Evolutionary conservation across 106 monocot genomes (phyloP).

Genomic region (Dioscorea dumetorum): DNA sequence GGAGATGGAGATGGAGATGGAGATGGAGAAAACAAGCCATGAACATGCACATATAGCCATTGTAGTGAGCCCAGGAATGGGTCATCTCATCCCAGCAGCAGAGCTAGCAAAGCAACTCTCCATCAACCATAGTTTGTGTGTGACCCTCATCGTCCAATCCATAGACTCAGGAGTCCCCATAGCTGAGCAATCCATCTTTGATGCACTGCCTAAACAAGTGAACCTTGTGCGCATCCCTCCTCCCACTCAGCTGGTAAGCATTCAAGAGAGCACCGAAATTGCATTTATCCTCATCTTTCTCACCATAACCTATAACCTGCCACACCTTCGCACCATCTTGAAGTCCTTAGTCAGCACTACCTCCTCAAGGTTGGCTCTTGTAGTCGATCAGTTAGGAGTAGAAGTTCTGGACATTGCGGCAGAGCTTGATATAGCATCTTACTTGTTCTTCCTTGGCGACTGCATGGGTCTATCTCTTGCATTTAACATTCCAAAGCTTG

Average conservation of each 20-base stretch:
- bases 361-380: conserved; percentile 7
- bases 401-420: conserved; percentile 16
- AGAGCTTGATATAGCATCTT: conserved; percentile 7
- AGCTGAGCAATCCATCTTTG: neutral
- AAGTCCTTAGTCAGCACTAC: neutral
- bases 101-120: conserved; percentile 15
- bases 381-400: conserved; percentile 12
- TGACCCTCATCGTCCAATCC: conserved; percentile 9
- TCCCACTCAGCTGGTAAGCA: neutral
- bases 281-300: conserved; percentile 2
- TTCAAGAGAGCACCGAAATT: neutral
- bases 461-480: neutral
- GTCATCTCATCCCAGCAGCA: conserved; percentile 16
- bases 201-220: conserved; percentile 2
- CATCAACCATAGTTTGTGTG: conserved; percentile 1
- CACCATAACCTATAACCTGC: neutral
- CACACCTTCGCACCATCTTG: neutral
- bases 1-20: no score
- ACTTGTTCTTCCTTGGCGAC: conserved; percentile 10
- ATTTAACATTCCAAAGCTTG: conserved; percentile 3
- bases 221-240: neutral
- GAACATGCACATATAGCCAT: conserved; percentile 11
- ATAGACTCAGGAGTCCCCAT: neutral
- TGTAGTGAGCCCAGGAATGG: conserved; percentile 18
- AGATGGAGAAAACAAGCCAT: neutral